Conservation (phyloP, 768 basidiomycete species). For the Trametes coccinea region DNA sequence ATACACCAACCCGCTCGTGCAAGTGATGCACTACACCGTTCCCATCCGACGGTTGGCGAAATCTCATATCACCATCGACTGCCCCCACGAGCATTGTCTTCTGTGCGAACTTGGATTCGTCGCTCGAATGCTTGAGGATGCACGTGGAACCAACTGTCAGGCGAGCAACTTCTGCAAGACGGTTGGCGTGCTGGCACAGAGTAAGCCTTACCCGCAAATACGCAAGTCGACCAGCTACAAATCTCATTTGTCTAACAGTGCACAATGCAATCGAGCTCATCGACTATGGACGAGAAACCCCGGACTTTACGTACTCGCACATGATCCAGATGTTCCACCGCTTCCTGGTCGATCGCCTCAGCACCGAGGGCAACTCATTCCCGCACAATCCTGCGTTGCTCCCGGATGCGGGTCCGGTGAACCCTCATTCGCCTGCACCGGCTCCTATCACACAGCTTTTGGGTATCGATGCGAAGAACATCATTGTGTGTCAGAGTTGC, state of each 20-base stretch:
- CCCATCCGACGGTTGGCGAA: constrained; percentile 85
- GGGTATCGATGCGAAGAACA: constrained; percentile 75
- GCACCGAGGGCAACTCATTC: constrained; percentile 66
- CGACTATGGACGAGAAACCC: constrained; percentile 78
- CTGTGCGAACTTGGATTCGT: constrained; percentile 95
- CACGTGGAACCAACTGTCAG: constrained; percentile 91
- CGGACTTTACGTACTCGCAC: constrained; percentile 76
- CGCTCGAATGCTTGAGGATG: constrained; percentile 94
- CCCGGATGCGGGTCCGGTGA: constrained; percentile 23
- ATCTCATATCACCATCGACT: constrained; percentile 87
- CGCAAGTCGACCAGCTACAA: neutral
- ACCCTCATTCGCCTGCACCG: constrained; percentile 40
- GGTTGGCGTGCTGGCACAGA: constrained; percentile 84
- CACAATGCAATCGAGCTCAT: constrained; percentile 84
- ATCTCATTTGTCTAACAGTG: constrained; percentile 36
- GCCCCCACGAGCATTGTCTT: constrained; percentile 88
- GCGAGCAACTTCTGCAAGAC: constrained; percentile 97
- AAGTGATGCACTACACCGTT: constrained; percentile 82
- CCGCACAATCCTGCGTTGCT: constrained; percentile 58
- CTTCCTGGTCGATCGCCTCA: constrained; percentile 86
- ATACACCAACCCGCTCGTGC: constrained; percentile 89
- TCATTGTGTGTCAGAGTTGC: constrained; percentile 76
- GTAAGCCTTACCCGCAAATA: constrained; percentile 40
- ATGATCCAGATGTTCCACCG: constrained; percentile 96
- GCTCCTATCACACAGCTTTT: constrained; percentile 86